phyloP scores from a whole-genome alignment of 1,284 basidiomycete species.

The Omphalotus olearius region DNA sequence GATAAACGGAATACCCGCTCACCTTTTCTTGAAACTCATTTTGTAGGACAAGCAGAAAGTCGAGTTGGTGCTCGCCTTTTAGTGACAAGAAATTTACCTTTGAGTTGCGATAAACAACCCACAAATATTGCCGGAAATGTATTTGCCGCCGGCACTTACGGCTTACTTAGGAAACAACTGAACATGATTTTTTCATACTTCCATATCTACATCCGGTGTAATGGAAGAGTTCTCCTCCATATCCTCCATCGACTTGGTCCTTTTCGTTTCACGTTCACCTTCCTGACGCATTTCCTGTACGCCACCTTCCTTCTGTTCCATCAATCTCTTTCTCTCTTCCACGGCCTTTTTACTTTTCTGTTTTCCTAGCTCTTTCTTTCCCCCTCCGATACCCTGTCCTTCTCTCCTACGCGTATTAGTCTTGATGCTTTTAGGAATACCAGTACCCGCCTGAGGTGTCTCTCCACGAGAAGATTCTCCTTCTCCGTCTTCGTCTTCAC shows the following conservation, averaged over 20 bases:
- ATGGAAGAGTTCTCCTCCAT: neutral
- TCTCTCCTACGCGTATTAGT: slow-evolving; percentile 18
- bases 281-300: slow-evolving; percentile 14
- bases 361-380: slow-evolving; percentile 44
- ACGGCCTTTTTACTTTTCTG: slow-evolving; percentile 46
- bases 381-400: slow-evolving; percentile 17
- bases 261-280: slow-evolving; percentile 22
- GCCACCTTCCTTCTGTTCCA: slow-evolving; percentile 11
- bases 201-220: too few species aligned
- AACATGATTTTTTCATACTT: too few species aligned
- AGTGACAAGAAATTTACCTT: too few species aligned
- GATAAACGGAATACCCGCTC: neutral
- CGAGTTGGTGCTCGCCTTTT: too few species aligned
- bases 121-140: too few species aligned
- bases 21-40: slow-evolving; percentile 25
- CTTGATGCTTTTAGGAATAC: slow-evolving; percentile 6
- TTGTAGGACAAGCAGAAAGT: neutral
- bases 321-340: slow-evolving; percentile 21
- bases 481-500: slow-evolving; percentile 35
- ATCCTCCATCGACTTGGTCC: slow-evolving; percentile 22
- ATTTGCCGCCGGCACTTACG: slow-evolving; percentile 3
- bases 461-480: slow-evolving; percentile 15
- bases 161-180: too few species aligned
- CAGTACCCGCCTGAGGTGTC: slow-evolving; percentile 14
- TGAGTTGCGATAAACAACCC: neutral